A percentile compares a stretch with the other conserved stretches of the same genome.
These are phyloP conservation scores for Crinitomyces ghanaensis DNA, from an alignment of 805 yeast species.

Conservation along the genomic window DNA sequence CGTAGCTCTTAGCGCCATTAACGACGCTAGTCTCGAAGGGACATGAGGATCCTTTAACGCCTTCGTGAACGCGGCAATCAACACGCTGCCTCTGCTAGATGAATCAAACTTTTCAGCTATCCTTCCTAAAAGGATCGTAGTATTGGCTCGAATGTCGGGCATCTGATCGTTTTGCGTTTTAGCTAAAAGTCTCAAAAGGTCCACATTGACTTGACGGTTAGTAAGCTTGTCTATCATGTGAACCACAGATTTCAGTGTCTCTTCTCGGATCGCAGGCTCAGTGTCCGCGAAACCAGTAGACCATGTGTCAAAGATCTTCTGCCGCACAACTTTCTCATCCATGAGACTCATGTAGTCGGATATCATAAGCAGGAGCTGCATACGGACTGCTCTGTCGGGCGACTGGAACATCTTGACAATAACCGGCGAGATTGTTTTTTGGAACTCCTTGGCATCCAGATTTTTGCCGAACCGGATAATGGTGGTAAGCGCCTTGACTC, in stretches of 20 bases:
- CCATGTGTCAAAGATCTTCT: conserved; percentile 53
- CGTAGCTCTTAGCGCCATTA: conserved; percentile 58
- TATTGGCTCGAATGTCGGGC: conserved; percentile 68
- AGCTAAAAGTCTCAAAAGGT: conserved; percentile 67
- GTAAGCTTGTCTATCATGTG: conserved; percentile 51
- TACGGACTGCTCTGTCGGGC: conserved; percentile 67
- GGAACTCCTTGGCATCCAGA: conserved; percentile 27
- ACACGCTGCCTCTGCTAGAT: conserved; percentile 49
- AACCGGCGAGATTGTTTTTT: conserved; percentile 42
- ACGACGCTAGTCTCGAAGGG: conserved; percentile 64
- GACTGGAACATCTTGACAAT: conserved; percentile 51
- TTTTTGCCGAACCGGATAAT: conserved; percentile 26
- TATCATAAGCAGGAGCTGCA: conserved; percentile 54
- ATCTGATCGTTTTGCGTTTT: conserved; percentile 67
- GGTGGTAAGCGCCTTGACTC: conserved; percentile 20
- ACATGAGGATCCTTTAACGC: conserved; percentile 70
- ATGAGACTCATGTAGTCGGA: conserved; percentile 42
- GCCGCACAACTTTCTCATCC: conserved; percentile 51
- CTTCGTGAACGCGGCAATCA: conserved; percentile 78
- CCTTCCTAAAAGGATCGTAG: conserved; percentile 56
- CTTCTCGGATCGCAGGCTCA: conserved; percentile 67
- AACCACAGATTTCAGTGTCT: conserved; percentile 58
- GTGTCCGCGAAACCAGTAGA: conserved; percentile 81
- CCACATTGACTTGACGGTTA: conserved; percentile 77
- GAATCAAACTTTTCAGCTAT: conserved; percentile 53